Percentiles rank a stretch among this genome's conserved stretches.
phyloP scores from a whole-genome alignment of 768 basidiomycete species.

The Tylopilus sp. region DNA sequence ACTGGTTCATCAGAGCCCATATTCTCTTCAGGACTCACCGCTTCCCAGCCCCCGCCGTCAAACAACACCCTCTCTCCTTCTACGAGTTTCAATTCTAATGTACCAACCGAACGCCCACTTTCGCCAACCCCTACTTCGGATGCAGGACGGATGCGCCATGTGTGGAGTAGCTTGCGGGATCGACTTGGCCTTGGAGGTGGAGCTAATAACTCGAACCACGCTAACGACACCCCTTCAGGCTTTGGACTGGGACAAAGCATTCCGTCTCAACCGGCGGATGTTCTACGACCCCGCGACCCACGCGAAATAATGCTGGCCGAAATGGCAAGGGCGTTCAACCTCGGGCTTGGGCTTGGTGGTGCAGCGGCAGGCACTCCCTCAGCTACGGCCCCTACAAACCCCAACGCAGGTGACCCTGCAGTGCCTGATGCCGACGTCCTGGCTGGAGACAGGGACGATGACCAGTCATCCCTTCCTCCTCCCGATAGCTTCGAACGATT shows the following conservation, averaged over 20 bases:
- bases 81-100: conserved; percentile 5
- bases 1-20: conserved; percentile 65
- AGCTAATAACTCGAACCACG: conserved; percentile 10
- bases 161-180: conserved; percentile 68
- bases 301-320: conserved; percentile 73
- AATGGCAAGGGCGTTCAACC: conserved; percentile 78
- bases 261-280: conserved; percentile 9
- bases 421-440: conserved; percentile 1
- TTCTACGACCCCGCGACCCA: conserved; percentile 39
- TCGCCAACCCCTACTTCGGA: conserved; percentile 41
- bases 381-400: background rate
- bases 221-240: conserved; percentile 6
- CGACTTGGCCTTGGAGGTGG: conserved; percentile 52
- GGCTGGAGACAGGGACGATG: conserved; percentile 12
- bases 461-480: conserved; percentile 31
- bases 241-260: conserved; percentile 7
- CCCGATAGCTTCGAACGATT: conserved; percentile 82
- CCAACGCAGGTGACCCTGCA: conserved; percentile 10
- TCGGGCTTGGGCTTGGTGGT: conserved; percentile 54
- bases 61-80: conserved; percentile 15
- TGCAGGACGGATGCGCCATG: conserved; percentile 51
- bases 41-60: conserved; percentile 26
- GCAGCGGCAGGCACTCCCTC: conserved; percentile 10
- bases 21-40: conserved; percentile 52
- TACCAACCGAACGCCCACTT: conserved; percentile 33